These are phyloP conservation scores for Colletotrichum melonis DNA, from an alignment of 2,329 filamentous ascomycete species.

Conservation along the genomic window DNA sequence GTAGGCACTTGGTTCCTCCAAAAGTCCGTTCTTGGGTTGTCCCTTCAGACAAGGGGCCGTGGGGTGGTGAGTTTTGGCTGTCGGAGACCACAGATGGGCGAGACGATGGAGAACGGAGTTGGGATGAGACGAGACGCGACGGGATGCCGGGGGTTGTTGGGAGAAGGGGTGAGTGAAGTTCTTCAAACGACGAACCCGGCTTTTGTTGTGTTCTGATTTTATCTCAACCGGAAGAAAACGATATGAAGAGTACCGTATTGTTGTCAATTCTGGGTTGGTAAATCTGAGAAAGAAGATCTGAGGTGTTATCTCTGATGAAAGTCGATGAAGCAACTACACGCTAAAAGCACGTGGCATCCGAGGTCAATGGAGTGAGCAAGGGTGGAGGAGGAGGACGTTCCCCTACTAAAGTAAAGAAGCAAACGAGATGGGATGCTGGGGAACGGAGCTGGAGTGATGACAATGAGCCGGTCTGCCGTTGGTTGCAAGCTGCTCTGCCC, in stretches of 20 bases:
- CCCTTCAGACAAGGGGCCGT: conserved; percentile 11
- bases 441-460: not conserved
- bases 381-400: not conserved
- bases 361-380: not conserved
- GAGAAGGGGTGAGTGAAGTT: not conserved
- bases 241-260: no score
- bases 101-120: conserved; percentile 27
- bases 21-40: not conserved
- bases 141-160: not conserved
- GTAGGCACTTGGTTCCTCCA: not conserved
- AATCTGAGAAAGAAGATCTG: no score
- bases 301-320: no score
- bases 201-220: no score
- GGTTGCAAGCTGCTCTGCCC: not conserved
- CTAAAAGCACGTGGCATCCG: not conserved
- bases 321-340: not conserved
- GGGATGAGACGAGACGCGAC: conserved; percentile 31
- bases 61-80: conserved; percentile 4
- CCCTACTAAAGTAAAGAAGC: not conserved
- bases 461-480: conserved; percentile 10
- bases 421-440: not conserved
- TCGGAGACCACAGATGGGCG: conserved; percentile 2
- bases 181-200: not conserved
- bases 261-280: no score
- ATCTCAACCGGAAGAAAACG: no score